These are phyloP conservation scores for Pezicula neosporulosa DNA, from an alignment of 2,329 filamentous ascomycete genomes.

Conservation along the genomic window DNA sequence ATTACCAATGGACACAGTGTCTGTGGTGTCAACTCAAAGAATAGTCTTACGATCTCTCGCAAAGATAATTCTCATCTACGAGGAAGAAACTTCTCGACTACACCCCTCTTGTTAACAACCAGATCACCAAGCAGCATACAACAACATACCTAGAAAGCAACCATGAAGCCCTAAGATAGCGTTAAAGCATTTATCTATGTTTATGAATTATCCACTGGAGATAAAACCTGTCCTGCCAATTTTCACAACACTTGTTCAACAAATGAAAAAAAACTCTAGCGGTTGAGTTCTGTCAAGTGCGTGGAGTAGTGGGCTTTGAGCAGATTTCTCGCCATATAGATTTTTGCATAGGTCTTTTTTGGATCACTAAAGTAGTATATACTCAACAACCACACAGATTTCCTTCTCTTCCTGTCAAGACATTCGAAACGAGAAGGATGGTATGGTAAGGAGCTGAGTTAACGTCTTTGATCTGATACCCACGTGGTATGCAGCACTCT, in stretches of 20 bases:
- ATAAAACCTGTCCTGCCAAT: slow-evolving; percentile 14
- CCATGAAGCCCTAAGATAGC: slow-evolving; percentile 5
- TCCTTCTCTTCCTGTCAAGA: slow-evolving; percentile 7
- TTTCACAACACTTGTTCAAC: slow-evolving; percentile 8
- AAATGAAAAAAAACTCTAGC: slow-evolving; percentile 6
- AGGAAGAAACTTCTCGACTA: slow-evolving; percentile 19
- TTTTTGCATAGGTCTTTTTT: slow-evolving; percentile 18
- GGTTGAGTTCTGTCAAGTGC: slow-evolving; percentile 22
- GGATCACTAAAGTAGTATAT: slow-evolving; percentile 14
- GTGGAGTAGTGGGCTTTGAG: slow-evolving; percentile 11
- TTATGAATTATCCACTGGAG: slow-evolving; percentile 14
- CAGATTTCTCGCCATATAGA: slow-evolving; percentile 19
- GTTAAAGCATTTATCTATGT: slow-evolving; percentile 1
- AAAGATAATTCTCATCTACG: slow-evolving; percentile 20
- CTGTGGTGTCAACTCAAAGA: slow-evolving; percentile 17
- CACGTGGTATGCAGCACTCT: slow-evolving; percentile 11
- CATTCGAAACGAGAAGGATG: not conserved
- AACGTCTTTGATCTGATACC: slow-evolving; percentile 14
- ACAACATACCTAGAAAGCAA: slow-evolving; percentile 16
- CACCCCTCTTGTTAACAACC: slow-evolving; percentile 20
- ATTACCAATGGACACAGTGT: slow-evolving; percentile 15
- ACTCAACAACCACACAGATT: slow-evolving; percentile 8
- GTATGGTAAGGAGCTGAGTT: slow-evolving; percentile 1
- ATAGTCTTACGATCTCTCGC: slow-evolving; percentile 19
- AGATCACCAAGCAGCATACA: slow-evolving; percentile 5